phyloP scores from a whole-genome alignment of 495 filamentous ascomycete genomes.

The Talaromyces proteolyticus region DNA sequence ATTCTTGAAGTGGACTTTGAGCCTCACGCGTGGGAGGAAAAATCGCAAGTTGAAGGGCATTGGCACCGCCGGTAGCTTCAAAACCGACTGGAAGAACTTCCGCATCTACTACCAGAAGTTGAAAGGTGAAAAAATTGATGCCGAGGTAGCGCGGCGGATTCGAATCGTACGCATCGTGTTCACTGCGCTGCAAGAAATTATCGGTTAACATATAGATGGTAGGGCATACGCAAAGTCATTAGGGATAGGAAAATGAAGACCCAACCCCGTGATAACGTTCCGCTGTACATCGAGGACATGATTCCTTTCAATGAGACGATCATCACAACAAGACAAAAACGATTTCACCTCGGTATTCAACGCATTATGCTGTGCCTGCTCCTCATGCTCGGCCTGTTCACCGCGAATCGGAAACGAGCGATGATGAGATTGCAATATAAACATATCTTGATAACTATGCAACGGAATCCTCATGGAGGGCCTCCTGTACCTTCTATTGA shows the following conservation, averaged over 20 bases:
- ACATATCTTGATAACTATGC: slow-evolving; percentile 16
- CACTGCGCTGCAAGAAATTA: not conserved
- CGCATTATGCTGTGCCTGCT: slow-evolving; percentile 13
- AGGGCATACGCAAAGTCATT: slow-evolving; percentile 15
- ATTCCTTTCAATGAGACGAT: slow-evolving; percentile 17
- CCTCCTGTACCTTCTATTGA: slow-evolving; percentile 14
- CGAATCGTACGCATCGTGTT: slow-evolving; percentile 3
- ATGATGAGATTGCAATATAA: slow-evolving; percentile 16
- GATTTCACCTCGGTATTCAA: slow-evolving; percentile 16
- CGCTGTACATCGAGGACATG: slow-evolving; percentile 17
- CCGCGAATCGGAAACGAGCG: slow-evolving; percentile 12
- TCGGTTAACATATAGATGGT: slow-evolving; percentile 1
- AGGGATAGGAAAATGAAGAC: slow-evolving; percentile 10
- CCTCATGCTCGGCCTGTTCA: slow-evolving; percentile 12
- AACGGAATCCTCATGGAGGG: slow-evolving; percentile 14
- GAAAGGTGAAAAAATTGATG: slow-evolving; percentile 7
- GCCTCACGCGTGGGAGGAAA: slow-evolving; percentile 10
- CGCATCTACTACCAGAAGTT: slow-evolving; percentile 12
- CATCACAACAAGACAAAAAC: slow-evolving; percentile 15
- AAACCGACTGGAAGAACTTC: slow-evolving; percentile 15
- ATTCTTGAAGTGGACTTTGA: slow-evolving; percentile 15
- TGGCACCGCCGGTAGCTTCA: slow-evolving; percentile 11
- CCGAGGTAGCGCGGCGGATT: slow-evolving; percentile 7
- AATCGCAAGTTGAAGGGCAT: slow-evolving; percentile 9
- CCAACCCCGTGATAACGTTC: slow-evolving; percentile 11